Percentiles rank a stretch among this genome's conserved stretches.
phyloP scores from a whole-genome alignment of 78 protist species.

The Anaeramoeba flamelloides region DNA sequence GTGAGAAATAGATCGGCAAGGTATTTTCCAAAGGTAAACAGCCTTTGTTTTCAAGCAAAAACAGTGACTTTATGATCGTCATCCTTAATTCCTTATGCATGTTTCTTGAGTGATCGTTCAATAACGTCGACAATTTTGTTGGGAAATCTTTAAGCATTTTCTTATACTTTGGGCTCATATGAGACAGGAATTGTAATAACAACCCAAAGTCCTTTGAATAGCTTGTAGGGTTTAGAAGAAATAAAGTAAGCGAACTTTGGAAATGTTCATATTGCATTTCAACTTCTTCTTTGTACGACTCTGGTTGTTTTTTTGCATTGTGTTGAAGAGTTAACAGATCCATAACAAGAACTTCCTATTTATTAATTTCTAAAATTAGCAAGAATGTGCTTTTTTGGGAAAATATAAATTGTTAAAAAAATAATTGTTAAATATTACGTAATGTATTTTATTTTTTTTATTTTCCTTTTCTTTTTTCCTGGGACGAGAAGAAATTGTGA shows the following conservation, averaged over 20 bases:
- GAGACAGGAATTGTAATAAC: neutral
- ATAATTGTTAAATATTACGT: too few species aligned
- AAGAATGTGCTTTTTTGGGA: too few species aligned
- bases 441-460: too few species aligned
- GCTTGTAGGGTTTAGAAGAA: neutral
- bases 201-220: neutral
- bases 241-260: neutral
- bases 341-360: too few species aligned
- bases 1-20: neutral
- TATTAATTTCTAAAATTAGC: too few species aligned
- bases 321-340: neutral
- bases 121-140: neutral
- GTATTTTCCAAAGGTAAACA: neutral
- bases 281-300: neutral
- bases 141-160: neutral
- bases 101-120: neutral
- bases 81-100: neutral
- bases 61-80: neutral
- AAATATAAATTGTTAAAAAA: too few species aligned
- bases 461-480: too few species aligned
- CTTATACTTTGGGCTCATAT: neutral
- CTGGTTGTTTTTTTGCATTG: neutral
- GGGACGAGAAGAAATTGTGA: too few species aligned
- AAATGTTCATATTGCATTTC: neutral
- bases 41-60: neutral